Evolutionary conservation across 2,329 filamentous ascomycete genomes (phyloP).

Genomic region (Cordyceps tenuipes): DNA sequence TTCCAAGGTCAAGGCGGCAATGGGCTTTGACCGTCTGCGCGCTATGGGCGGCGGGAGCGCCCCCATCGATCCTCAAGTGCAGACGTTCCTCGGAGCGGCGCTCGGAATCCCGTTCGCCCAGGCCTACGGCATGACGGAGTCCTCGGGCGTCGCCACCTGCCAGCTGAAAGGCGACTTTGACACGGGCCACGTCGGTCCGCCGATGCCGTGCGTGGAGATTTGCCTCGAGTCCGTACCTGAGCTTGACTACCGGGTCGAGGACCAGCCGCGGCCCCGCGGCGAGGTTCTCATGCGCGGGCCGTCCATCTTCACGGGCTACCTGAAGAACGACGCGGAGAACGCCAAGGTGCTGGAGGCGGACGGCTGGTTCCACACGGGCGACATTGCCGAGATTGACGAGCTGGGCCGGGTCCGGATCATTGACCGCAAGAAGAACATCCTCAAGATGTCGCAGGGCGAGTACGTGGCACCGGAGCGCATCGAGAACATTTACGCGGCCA

Average conservation of each 20-base stretch:
- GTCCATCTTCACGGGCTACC: constrained; percentile 79
- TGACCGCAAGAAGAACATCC: constrained; percentile 97
- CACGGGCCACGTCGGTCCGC: constrained; percentile 72
- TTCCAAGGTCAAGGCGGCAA: constrained; percentile 72
- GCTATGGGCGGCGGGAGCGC: constrained; percentile 83
- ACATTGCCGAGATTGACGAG: constrained; percentile 79
- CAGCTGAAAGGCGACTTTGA: constrained; percentile 64
- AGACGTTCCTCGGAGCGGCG: constrained; percentile 79
- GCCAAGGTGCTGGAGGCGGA: constrained; percentile 72
- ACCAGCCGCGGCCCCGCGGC: constrained; percentile 83
- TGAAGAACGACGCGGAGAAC: constrained; percentile 84
- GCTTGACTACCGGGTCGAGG: constrained; percentile 82
- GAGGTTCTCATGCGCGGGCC: constrained; percentile 79
- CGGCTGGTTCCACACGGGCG: constrained; percentile 95
- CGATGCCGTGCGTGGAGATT: constrained; percentile 59
- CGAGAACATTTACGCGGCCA: constrained; percentile 87
- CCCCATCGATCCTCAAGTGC: constrained; percentile 79
- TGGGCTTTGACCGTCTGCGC: constrained; percentile 67
- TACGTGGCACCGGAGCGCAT: constrained; percentile 97
- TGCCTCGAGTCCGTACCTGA: constrained; percentile 85
- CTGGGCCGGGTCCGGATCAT: constrained; percentile 86
- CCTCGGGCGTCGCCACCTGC: constrained; percentile 67
- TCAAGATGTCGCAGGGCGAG: constrained; percentile 95
- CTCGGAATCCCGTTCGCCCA: constrained; percentile 74
- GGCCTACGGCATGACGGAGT: constrained; percentile 91